Evolutionary conservation across 164 flowering plant species (phyloP).

Genomic region (Vitis cinerea): DNA sequence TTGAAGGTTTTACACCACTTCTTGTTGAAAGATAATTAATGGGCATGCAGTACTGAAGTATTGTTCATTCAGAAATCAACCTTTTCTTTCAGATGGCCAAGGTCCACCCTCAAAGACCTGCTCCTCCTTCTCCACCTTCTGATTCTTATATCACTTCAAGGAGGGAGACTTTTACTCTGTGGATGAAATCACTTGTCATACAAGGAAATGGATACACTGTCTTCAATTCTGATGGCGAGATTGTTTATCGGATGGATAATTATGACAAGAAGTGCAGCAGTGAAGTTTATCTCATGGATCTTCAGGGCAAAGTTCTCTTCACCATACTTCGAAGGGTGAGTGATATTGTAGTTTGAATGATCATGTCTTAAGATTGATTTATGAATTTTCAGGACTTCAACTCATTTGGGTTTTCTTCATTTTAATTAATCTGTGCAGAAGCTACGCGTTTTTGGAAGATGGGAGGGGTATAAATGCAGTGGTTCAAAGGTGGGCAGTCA

Average conservation of each 20-base stretch:
- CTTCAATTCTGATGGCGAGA: constrained; percentile 29
- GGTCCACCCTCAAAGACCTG: constrained; percentile 8
- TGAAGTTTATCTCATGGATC: constrained; percentile 41
- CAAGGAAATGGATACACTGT: constrained; percentile 43
- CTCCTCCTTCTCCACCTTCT: constrained; percentile 5
- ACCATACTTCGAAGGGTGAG: constrained; percentile 33
- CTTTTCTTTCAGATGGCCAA: constrained; percentile 17
- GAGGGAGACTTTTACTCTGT: constrained; percentile 33
- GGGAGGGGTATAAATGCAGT: constrained; percentile 42
- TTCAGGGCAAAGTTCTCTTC: constrained; percentile 26
- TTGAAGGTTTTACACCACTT: too few relatives aligned
- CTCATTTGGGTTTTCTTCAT: too few relatives aligned
- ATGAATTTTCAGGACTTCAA: too few relatives aligned
- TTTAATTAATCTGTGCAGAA: constrained; percentile 19
- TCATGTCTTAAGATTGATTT: too few relatives aligned
- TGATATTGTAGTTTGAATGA: too few relatives aligned
- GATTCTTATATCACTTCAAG: constrained; percentile 1
- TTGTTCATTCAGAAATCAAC: not conserved
- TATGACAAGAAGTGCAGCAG: constrained; percentile 22
- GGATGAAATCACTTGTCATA: constrained; percentile 47
- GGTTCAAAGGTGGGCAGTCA: constrained; percentile 5
- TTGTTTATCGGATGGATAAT: constrained; percentile 42
- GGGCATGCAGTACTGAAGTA: too few relatives aligned
- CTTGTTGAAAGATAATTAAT: too few relatives aligned
- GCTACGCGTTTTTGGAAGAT: constrained; percentile 21